Percentiles rank a stretch among this genome's conserved stretches.
Evolutionary conservation across 768 basidiomycete species (phyloP).

Genomic region (Mycena albidolilacea): DNA sequence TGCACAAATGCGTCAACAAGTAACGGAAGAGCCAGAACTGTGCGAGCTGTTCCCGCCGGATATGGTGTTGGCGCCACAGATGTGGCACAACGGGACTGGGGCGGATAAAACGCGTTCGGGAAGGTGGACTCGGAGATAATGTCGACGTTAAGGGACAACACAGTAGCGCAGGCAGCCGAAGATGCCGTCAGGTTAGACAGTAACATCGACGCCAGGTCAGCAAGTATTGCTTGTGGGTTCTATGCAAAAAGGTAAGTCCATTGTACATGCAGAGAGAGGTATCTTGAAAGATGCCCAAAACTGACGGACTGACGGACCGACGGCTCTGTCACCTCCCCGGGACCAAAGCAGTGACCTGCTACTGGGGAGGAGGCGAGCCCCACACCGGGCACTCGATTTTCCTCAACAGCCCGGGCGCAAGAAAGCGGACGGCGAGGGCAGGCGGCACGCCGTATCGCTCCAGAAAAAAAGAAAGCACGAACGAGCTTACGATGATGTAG

Average conservation of each 20-base stretch:
- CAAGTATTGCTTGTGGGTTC: conserved; percentile 93
- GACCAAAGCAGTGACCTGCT: too few species aligned
- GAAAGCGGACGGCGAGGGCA: too few species aligned
- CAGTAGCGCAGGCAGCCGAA: conserved; percentile 71
- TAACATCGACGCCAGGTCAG: conserved; percentile 97
- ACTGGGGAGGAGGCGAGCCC: too few species aligned
- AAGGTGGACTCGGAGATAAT: conserved; percentile 67
- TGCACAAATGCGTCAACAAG: conserved; percentile 93
- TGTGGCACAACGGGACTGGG: conserved; percentile 85
- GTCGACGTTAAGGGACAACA: conserved; percentile 78
- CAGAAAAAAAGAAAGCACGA: too few species aligned
- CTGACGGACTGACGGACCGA: too few species aligned
- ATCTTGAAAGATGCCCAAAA: too few species aligned
- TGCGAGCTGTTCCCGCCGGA: conserved; percentile 66
- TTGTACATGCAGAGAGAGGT: too few species aligned
- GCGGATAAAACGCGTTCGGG: conserved; percentile 76
- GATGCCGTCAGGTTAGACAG: conserved; percentile 94
- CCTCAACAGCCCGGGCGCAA: too few species aligned
- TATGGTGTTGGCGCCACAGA: conserved; percentile 82
- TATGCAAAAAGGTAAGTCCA: conserved; percentile 49
- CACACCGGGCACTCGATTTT: too few species aligned
- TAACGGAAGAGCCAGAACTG: conserved; percentile 80
- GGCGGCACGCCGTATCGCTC: too few species aligned
- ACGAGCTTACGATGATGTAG: conserved; percentile 84
- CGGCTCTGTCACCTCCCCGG: too few species aligned